phyloP scores from a whole-genome alignment of 768 basidiomycete species.

The Clitopilus hobsonii region DNA sequence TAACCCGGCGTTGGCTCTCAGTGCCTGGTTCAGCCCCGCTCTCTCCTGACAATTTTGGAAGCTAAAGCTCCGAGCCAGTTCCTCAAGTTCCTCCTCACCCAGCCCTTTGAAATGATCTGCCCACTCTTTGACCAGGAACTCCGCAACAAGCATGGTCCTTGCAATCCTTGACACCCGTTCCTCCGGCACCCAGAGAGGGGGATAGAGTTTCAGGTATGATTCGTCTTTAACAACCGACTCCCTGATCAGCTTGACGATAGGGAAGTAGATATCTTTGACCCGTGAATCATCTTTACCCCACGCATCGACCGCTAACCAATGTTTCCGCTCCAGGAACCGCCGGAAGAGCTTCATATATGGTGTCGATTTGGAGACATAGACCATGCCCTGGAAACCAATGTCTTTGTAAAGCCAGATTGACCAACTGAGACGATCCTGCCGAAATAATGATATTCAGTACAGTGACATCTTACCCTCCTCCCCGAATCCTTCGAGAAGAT shows the following conservation, averaged over 20 bases:
- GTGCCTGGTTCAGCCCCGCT: conserved; percentile 47
- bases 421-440: conserved; percentile 61
- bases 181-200: conserved; percentile 54
- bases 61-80: conserved; percentile 66
- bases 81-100: conserved; percentile 57
- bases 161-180: conserved; percentile 54
- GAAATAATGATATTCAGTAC: neutral
- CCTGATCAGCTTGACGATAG: conserved; percentile 59
- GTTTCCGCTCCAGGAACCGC: conserved; percentile 67
- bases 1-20: conserved; percentile 6
- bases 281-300: conserved; percentile 61
- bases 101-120: conserved; percentile 61
- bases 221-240: conserved; percentile 27
- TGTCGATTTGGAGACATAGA: conserved; percentile 56
- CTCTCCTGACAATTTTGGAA: conserved; percentile 67
- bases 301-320: conserved; percentile 60
- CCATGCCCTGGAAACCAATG: conserved; percentile 67
- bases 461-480: neutral
- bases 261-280: conserved; percentile 57
- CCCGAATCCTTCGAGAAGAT: neutral
- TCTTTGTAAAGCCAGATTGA: conserved; percentile 85
- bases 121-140: conserved; percentile 70
- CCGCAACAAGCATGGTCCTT: conserved; percentile 63
- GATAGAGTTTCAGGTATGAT: conserved; percentile 50
- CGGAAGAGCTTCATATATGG: conserved; percentile 63